phyloP scores from a whole-genome alignment of 352 stramenopile species.

The Phytophthora sansomeana region DNA sequence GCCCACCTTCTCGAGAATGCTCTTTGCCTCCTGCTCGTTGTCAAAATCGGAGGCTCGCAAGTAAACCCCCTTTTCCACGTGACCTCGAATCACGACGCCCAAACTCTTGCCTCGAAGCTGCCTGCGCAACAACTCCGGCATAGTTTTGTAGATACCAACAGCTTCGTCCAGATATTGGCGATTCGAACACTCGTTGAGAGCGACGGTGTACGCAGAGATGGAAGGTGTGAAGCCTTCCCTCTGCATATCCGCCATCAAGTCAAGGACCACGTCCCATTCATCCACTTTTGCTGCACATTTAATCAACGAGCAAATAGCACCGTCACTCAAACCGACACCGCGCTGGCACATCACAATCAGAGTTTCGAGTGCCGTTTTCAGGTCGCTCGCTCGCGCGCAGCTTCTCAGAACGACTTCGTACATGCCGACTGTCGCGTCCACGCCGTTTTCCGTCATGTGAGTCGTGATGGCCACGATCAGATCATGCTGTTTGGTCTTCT shows the following conservation, averaged over 20 bases:
- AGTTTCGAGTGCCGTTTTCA: background rate
- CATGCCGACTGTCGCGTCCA: background rate
- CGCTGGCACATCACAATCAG: background rate
- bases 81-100: background rate
- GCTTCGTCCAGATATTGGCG: background rate
- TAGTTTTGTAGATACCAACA: background rate
- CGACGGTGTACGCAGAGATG: background rate
- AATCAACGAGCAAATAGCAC: background rate
- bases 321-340: background rate
- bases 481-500: background rate
- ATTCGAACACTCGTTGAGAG: constrained; percentile 1
- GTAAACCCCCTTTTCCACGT: too few species aligned
- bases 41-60: too few species aligned
- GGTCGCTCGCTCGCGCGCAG: background rate
- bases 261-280: background rate
- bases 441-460: background rate
- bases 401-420: background rate
- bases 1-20: background rate
- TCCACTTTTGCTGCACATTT: background rate
- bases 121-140: background rate
- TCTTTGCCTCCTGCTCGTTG: too few species aligned
- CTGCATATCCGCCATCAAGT: background rate
- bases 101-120: background rate
- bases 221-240: background rate
- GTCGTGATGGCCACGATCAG: background rate